Conservation (phyloP, 1,139 yeast species). For the Zygotorulaspora mrakii region DNA sequence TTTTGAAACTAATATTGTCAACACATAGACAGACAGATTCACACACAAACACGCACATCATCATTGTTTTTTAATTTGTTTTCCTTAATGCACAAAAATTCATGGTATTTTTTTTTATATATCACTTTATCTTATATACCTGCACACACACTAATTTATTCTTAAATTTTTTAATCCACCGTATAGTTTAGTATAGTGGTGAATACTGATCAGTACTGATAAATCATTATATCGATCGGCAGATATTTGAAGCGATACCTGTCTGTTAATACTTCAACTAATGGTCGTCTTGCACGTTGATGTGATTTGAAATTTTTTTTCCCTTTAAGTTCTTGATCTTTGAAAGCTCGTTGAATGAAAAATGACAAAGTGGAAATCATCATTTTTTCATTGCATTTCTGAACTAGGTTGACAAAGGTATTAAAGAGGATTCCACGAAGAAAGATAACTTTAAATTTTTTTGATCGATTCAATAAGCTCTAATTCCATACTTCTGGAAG, state of each 20-base stretch:
- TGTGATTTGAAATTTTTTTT: slow-evolving; percentile 1
- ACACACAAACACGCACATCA: slow-evolving; percentile 19
- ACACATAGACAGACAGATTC: slow-evolving; percentile 15
- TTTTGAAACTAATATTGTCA: slow-evolving; percentile 4
- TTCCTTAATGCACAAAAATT: slow-evolving; percentile 23
- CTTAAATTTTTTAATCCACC: slow-evolving; percentile 13
- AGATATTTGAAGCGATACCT: too few species aligned
- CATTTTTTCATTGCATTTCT: background rate
- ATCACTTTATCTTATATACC: slow-evolving; percentile 25
- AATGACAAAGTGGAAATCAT: background rate
- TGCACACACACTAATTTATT: slow-evolving; percentile 28
- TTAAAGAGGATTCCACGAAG: background rate
- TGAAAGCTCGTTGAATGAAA: background rate
- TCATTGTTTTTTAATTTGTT: slow-evolving; percentile 14
- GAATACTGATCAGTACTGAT: background rate
- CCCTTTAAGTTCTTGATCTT: slow-evolving; percentile 1
- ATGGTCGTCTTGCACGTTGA: slow-evolving; percentile 1
- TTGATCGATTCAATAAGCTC: too few species aligned
- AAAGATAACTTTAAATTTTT: too few species aligned
- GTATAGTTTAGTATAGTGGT: too few species aligned
- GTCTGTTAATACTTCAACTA: too few species aligned
- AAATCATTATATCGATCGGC: background rate
- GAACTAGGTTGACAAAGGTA: too few species aligned
- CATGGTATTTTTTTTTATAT: slow-evolving; percentile 14
- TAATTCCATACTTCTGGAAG: slow-evolving; percentile 4